Percentiles rank a stretch among this genome's conserved stretches.
Conservation (phyloP, 352 stramenopile genomes). For the Peronospora farinosa region DNA sequence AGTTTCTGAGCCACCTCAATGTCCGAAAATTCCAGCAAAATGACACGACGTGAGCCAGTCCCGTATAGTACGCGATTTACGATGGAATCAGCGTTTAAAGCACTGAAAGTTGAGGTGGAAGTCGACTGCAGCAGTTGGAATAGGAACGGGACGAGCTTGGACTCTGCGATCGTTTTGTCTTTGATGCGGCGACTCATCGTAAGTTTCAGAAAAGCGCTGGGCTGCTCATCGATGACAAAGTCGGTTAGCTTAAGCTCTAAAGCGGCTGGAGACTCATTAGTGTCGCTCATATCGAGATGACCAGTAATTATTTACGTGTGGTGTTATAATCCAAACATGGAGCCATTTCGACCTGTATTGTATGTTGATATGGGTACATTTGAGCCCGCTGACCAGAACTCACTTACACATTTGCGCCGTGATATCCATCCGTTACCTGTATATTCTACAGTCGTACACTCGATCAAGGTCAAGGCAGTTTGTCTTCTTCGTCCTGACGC, state of each 20-base stretch:
- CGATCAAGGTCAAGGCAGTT: neutral
- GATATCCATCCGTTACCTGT: no score
- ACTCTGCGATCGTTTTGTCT: constrained; percentile 39
- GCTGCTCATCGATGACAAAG: constrained; percentile 44
- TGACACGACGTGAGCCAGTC: constrained; percentile 41
- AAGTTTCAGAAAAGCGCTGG: constrained; percentile 56
- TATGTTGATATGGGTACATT: constrained; percentile 9
- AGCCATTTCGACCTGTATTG: constrained; percentile 17
- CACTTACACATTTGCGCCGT: no score
- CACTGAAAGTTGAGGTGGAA: neutral
- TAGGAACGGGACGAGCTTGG: no score
- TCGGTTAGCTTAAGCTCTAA: constrained; percentile 28
- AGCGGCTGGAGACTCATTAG: neutral
- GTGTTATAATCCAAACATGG: constrained; percentile 3
- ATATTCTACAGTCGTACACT: no score
- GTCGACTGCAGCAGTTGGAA: no score
- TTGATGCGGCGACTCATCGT: constrained; percentile 70
- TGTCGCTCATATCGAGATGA: constrained; percentile 10
- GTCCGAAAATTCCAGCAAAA: constrained; percentile 38
- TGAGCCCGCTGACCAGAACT: no score
- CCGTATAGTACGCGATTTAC: constrained; percentile 53
- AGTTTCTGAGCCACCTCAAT: constrained; percentile 17
- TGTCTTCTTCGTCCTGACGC: constrained; percentile 36
- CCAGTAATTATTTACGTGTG: constrained; percentile 2
- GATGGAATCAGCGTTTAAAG: constrained; percentile 8